phyloP scores from a whole-genome alignment of 2,329 filamentous ascomycete species.

The Ceratocystiopsis sp. region DNA sequence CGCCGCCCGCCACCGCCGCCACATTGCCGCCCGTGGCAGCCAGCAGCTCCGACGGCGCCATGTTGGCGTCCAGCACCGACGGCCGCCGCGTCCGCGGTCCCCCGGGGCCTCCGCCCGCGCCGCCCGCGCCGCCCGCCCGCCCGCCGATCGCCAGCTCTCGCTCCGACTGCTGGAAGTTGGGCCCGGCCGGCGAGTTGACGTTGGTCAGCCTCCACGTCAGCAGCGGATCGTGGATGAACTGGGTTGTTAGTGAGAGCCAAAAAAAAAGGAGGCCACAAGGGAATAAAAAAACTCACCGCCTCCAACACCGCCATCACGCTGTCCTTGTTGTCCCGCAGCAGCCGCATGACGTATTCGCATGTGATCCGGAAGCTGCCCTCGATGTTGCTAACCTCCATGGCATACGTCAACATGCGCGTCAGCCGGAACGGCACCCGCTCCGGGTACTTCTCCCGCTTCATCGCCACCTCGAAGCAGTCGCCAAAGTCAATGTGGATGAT shows the following conservation, averaged over 20 bases:
- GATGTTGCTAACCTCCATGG: slow-evolving; percentile 99
- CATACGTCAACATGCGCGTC: slow-evolving; percentile 96
- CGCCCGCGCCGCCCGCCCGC: slow-evolving; percentile 19
- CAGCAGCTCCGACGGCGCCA: slow-evolving; percentile 41
- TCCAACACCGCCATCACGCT: slow-evolving; percentile 96
- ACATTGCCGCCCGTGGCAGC: slow-evolving; percentile 14
- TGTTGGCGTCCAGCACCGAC: slow-evolving; percentile 50
- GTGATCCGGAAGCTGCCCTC: slow-evolving; percentile 97
- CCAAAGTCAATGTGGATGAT: slow-evolving; percentile 99
- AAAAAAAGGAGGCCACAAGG: slow-evolving; percentile 4
- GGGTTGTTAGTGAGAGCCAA: slow-evolving; percentile 8
- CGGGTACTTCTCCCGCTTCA: slow-evolving; percentile 98
- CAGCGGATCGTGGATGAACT: slow-evolving; percentile 99
- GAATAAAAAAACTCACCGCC: slow-evolving; percentile 47
- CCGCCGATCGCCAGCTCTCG: slow-evolving; percentile 36
- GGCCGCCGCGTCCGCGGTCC: slow-evolving; percentile 38
- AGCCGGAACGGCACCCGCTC: slow-evolving; percentile 95
- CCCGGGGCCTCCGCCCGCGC: too few relatives aligned
- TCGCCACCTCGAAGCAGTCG: slow-evolving; percentile 97
- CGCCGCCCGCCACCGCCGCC: neutral
- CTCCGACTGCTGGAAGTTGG: slow-evolving; percentile 44
- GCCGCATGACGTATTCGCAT: slow-evolving; percentile 96
- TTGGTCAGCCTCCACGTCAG: slow-evolving; percentile 84
- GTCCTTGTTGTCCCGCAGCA: slow-evolving; percentile 92
- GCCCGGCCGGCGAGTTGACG: slow-evolving; percentile 43